phyloP scores from a whole-genome alignment of 2,329 filamentous ascomycete genomes.

The Furcasterigmium sp. region DNA sequence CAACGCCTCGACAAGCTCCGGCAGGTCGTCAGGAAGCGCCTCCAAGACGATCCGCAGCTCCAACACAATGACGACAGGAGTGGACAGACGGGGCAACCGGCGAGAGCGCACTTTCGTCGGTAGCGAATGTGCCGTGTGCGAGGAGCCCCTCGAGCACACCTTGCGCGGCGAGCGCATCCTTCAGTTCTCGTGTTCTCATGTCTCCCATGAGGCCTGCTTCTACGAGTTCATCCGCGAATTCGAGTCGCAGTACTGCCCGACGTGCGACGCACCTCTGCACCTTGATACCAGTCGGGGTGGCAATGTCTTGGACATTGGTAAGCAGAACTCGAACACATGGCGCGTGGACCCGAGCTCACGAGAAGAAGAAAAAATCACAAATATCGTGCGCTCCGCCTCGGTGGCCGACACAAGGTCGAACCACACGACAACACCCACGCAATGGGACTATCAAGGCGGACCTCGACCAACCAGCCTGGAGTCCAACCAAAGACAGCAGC shows the following conservation, averaged over 20 bases:
- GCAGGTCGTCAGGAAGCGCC: constrained; percentile 24
- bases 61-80: constrained; percentile 33
- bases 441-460: constrained; percentile 61
- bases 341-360: constrained; percentile 31
- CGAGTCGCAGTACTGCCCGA: constrained; percentile 89
- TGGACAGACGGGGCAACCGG: constrained; percentile 62
- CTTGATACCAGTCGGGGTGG: constrained; percentile 89
- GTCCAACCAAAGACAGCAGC: constrained; percentile 29
- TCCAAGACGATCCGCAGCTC: constrained; percentile 28
- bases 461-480: constrained; percentile 49
- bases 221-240: constrained; percentile 97
- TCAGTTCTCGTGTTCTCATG: constrained; percentile 94
- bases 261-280: constrained; percentile 86
- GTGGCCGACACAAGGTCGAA: constrained; percentile 55
- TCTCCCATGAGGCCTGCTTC: constrained; percentile 96
- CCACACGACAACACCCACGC: constrained; percentile 50
- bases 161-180: constrained; percentile 89
- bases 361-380: constrained; percentile 75
- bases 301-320: constrained; percentile 88
- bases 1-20: constrained; percentile 25
- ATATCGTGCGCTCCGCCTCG: constrained; percentile 79
- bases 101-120: constrained; percentile 94
- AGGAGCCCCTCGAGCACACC: constrained; percentile 94
- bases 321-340: constrained; percentile 13
- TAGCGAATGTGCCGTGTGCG: constrained; percentile 90